phyloP scores from a whole-genome alignment of 768 basidiomycete genomes.

The Russula foetens region DNA sequence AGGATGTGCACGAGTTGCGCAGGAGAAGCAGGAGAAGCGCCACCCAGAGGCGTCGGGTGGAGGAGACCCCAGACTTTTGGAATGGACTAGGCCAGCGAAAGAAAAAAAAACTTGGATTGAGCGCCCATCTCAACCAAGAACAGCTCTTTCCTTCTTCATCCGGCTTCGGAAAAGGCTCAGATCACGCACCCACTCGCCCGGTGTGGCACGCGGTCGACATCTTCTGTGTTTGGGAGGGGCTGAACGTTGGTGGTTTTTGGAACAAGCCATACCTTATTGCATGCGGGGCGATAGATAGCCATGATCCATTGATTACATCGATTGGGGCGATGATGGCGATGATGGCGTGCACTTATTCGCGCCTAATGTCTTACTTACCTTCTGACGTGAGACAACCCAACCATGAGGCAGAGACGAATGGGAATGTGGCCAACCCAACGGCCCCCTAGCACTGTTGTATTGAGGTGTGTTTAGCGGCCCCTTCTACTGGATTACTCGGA shows the following conservation, averaged over 20 bases:
- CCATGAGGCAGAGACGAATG: background rate
- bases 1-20: background rate
- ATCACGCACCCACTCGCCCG: background rate
- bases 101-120: background rate
- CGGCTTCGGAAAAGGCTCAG: background rate
- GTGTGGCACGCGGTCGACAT: background rate
- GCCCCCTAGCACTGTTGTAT: background rate
- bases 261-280: background rate
- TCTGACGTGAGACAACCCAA: background rate
- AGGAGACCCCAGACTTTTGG: background rate
- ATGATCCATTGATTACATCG: background rate
- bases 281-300: background rate
- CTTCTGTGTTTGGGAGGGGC: background rate
- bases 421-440: background rate
- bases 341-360: background rate
- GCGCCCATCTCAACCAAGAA: background rate
- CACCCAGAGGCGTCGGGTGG: background rate
- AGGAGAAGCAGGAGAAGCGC: no score
- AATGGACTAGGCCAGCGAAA: background rate
- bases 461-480: background rate
- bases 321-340: background rate
- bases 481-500: background rate
- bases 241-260: background rate
- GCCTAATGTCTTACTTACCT: background rate
- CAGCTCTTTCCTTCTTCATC: background rate